Base-by-base conservation (phyloP, 805 yeast species). In the Saturnispora galanensis region DNA sequence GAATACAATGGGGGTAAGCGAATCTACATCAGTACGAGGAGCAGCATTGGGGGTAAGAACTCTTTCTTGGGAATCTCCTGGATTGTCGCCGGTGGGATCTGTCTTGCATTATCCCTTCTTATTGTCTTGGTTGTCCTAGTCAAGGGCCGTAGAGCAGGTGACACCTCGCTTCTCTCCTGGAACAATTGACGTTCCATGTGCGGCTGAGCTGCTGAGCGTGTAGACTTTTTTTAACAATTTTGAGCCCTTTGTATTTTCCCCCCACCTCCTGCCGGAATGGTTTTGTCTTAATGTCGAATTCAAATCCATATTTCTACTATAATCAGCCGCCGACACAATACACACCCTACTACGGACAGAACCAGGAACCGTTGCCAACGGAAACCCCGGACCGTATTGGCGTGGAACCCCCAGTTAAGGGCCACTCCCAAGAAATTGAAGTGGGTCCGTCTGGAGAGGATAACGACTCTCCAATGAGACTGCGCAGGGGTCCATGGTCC, bases 401-500 rank as follows among this genome's bases (percentile, higher is more conserved):
- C 31, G 36, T 7, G 34, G 30, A 28, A 21, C 33, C 30, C n/a
- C 6, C 40, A 26, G 9, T 30, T 8, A 10, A 10, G 10, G 11
- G 28, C 15, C 37, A 34, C 18, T 21, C 26, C 26, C 26, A 21
- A 21, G 26, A 21, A 21, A 21, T 21, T 21, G 26, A 21, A 21
- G 8, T 6, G 26, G 26, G 8, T 21, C 26, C 26, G 2, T 21
- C 26, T 21, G 26, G 26, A 21, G 26, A 21, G 26, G 26, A 6
- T 21, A 21, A 21, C 26, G 7, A 21, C 7, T 5, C 26, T 21
- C 42, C 38, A 5, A 31, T 31, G 42, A 55, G 54, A 35, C 49
- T 58, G 12, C 65, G 82, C 50, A 67, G 93, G 39, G 96, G 96
- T 1, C 94, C 95, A 0, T 87, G 96, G 96, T 77, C 93, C 5